Conservation (phyloP, 2,329 filamentous ascomycete genomes). For the Fusarium domesticum region DNA sequence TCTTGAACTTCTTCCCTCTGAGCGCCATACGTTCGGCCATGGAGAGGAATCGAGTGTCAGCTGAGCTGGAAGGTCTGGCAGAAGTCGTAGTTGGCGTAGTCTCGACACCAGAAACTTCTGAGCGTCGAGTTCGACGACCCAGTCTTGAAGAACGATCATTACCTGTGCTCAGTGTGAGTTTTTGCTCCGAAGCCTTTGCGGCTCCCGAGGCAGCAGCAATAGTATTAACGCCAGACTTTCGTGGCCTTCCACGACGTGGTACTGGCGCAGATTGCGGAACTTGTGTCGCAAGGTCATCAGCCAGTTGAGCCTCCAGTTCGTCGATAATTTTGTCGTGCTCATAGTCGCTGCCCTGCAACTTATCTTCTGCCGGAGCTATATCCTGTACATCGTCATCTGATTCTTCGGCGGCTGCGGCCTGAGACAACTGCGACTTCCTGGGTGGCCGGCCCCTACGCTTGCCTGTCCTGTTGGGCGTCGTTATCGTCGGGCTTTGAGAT, state of each 20-base stretch:
- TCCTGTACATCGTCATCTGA: not conserved
- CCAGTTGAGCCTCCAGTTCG: slow-evolving; percentile 19
- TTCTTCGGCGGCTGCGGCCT: slow-evolving; percentile 7
- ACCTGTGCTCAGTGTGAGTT: slow-evolving; percentile 1
- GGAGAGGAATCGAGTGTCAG: slow-evolving; percentile 44
- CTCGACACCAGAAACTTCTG: slow-evolving; percentile 10
- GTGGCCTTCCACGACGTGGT: slow-evolving; percentile 28
- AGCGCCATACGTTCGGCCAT: slow-evolving; percentile 57
- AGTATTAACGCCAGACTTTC: slow-evolving; percentile 27
- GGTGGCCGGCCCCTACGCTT: slow-evolving; percentile 28
- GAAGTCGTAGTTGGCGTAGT: slow-evolving; percentile 3
- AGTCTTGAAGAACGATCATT: slow-evolving; percentile 12
- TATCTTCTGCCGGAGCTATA: slow-evolving; percentile 1
- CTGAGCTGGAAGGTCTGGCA: slow-evolving; percentile 8
- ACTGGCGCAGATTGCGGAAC: slow-evolving; percentile 2
- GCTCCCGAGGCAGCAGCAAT: slow-evolving; percentile 19
- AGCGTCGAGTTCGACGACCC: slow-evolving; percentile 25
- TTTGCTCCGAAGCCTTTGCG: slow-evolving; percentile 1
- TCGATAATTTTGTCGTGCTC: slow-evolving; percentile 18
- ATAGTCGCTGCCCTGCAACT: slow-evolving; percentile 3
- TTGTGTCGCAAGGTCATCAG: slow-evolving; percentile 13
- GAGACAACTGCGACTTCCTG: slow-evolving; percentile 23
- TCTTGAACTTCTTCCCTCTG: slow-evolving; percentile 53
- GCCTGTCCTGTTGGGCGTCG: slow-evolving; percentile 3
- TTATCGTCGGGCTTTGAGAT: not conserved